Evolutionary conservation across 2,329 filamentous ascomycete genomes (phyloP).

Genomic region (Bipolaris gigantea): DNA sequence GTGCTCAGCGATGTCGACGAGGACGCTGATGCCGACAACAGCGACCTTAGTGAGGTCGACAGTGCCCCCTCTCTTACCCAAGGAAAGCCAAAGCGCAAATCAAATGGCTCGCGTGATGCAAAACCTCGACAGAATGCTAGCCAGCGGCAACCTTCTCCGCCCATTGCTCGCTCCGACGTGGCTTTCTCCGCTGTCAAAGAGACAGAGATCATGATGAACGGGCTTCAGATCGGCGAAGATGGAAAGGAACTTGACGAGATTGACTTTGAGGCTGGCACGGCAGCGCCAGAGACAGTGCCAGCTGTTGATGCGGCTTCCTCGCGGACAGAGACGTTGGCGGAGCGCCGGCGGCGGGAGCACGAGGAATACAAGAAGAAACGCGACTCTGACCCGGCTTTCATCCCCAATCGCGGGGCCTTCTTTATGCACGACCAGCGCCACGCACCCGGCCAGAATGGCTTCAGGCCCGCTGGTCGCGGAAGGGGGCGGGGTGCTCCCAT

Average conservation of each 20-base stretch:
- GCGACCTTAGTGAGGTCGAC: slow-evolving; percentile 59
- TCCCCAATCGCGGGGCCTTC: slow-evolving; percentile 90
- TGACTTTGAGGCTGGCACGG: slow-evolving; percentile 54
- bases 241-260: slow-evolving; percentile 49
- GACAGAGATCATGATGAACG: slow-evolving; percentile 64
- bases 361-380: slow-evolving; percentile 88
- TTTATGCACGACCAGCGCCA: slow-evolving; percentile 95
- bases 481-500: slow-evolving; percentile 58
- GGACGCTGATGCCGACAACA: slow-evolving; percentile 61
- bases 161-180: slow-evolving; percentile 43
- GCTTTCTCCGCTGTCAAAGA: slow-evolving; percentile 54
- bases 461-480: slow-evolving; percentile 68
- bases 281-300: slow-evolving; percentile 42
- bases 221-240: slow-evolving; percentile 53
- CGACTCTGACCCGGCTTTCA: slow-evolving; percentile 88
- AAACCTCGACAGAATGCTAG: slow-evolving; percentile 30
- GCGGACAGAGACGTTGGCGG: slow-evolving; percentile 61
- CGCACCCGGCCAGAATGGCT: slow-evolving; percentile 75
- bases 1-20: slow-evolving; percentile 60
- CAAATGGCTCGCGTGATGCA: slow-evolving; percentile 43
- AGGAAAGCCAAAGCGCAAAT: slow-evolving; percentile 44
- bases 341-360: slow-evolving; percentile 79
- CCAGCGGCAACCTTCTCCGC: slow-evolving; percentile 38
- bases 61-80: slow-evolving; percentile 39
- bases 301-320: slow-evolving; percentile 39